Conservation (phyloP, 176 grass and related monocot genomes). For the Cocos nucifera region DNA sequence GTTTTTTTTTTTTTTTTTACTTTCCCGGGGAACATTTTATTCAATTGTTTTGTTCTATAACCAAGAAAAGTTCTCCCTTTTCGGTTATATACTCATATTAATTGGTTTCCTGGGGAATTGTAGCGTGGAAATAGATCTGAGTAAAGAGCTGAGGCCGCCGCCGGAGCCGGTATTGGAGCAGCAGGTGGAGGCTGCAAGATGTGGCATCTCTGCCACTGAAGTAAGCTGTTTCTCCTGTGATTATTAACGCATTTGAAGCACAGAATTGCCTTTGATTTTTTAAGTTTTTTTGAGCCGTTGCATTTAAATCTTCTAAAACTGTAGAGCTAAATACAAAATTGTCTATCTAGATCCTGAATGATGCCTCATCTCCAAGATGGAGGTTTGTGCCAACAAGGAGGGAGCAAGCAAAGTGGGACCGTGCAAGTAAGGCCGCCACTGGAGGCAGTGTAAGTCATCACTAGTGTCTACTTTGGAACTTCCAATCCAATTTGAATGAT, state of each 20-base stretch:
- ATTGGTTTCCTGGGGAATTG: conserved; percentile 1
- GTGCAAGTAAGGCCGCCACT: conserved; percentile 61
- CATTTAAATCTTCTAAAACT: no score
- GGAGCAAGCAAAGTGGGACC: conserved; percentile 83
- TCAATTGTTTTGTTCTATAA: no score
- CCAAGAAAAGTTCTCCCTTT: no score
- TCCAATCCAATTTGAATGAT: no score
- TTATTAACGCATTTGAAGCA: not conserved
- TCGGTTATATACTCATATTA: no score
- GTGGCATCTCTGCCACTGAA: conserved; percentile 39
- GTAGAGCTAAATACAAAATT: not conserved
- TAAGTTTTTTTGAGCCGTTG: no score
- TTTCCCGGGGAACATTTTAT: not conserved
- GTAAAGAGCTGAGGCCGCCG: conserved; percentile 72
- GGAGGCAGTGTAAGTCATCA: conserved; percentile 53
- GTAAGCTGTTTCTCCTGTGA: conserved; percentile 21
- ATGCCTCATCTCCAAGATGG: conserved; percentile 44
- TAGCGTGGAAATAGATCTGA: conserved; percentile 89
- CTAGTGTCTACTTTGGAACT: no score
- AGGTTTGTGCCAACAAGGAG: conserved; percentile 73
- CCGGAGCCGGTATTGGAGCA: conserved; percentile 58
- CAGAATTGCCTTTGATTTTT: no score
- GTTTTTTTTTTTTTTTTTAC: not conserved
- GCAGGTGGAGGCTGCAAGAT: conserved; percentile 73
- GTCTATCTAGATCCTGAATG: conserved; percentile 36